These are phyloP conservation scores for Dianthus caryophyllus DNA, from an alignment of 148 eudicot species.

Conservation along the genomic window DNA sequence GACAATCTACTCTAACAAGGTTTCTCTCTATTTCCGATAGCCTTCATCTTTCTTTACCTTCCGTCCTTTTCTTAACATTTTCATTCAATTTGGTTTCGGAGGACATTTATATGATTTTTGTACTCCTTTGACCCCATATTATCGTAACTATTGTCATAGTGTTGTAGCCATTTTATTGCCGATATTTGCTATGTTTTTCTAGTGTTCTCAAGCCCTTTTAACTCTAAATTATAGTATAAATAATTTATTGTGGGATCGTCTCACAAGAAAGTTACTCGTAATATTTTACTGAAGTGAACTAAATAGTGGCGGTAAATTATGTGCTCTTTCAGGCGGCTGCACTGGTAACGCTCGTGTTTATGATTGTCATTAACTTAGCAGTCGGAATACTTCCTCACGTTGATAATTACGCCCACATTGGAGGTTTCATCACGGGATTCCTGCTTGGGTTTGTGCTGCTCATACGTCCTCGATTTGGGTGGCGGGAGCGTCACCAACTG, in stretches of 20 bases:
- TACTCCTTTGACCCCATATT: no score
- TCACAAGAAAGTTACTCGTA: no score
- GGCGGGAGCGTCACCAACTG: conserved; percentile 58
- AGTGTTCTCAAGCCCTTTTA: no score
- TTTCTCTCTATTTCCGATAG: conserved; percentile 13
- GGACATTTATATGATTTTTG: no score
- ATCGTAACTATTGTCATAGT: no score
- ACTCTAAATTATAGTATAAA: no score
- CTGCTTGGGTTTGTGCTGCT: conserved; percentile 71
- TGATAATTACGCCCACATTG: conserved; percentile 87
- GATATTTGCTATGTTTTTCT: no score
- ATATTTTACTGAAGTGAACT: not conserved
- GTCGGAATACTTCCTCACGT: conserved; percentile 86
- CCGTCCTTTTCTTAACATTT: no score
- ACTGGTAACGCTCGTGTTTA: conserved; percentile 57
- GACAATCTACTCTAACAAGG: conserved; percentile 89
- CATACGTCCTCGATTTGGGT: conserved; percentile 73
- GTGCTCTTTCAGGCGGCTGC: conserved; percentile 61
- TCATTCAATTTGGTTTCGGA: no score
- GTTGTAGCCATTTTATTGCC: no score
- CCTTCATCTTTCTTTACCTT: not conserved
- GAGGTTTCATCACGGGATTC: conserved; percentile 75
- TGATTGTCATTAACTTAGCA: conserved; percentile 68
- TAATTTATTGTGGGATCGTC: no score
- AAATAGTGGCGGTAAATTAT: not conserved